Conservation (phyloP, 2,329 filamentous ascomycete species). For the Talaromyces sp. region DNA sequence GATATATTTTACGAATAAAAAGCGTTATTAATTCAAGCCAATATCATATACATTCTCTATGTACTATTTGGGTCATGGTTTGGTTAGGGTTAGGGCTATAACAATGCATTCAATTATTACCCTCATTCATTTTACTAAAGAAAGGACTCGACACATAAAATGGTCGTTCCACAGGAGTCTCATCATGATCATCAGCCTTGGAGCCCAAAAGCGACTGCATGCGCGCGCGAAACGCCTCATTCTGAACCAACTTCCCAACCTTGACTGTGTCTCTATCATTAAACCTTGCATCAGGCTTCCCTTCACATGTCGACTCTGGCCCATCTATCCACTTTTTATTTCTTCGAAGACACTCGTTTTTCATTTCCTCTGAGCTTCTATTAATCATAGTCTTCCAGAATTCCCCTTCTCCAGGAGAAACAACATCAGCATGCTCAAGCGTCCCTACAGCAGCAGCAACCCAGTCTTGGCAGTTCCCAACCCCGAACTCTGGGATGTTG, state of each 20-base stretch:
- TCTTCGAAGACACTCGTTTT: conserved; percentile 7
- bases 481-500: conserved; percentile 17
- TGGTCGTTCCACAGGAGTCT: conserved; percentile 5
- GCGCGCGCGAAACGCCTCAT: conserved; percentile 8
- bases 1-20: neutral
- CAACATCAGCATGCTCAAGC: conserved; percentile 7
- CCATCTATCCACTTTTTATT: conserved; percentile 15
- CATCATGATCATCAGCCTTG: neutral
- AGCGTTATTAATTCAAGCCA: too few relatives aligned
- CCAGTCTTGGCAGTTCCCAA: conserved; percentile 17
- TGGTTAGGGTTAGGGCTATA: too few relatives aligned
- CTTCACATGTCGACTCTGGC: neutral
- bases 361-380: conserved; percentile 13
- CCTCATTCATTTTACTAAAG: conserved; percentile 10
- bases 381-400: conserved; percentile 20
- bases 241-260: conserved; percentile 13
- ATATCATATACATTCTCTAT: too few relatives aligned
- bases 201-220: conserved; percentile 14
- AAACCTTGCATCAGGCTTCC: conserved; percentile 16
- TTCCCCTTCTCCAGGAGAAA: conserved; percentile 9
- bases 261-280: conserved; percentile 3
- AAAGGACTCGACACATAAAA: conserved; percentile 18
- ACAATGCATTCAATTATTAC: neutral
- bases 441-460: conserved; percentile 11
- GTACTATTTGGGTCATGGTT: too few relatives aligned